Evolutionary conservation across 2,329 filamentous ascomycete species (phyloP).

Genomic region (Ceratocystis destructans): DNA sequence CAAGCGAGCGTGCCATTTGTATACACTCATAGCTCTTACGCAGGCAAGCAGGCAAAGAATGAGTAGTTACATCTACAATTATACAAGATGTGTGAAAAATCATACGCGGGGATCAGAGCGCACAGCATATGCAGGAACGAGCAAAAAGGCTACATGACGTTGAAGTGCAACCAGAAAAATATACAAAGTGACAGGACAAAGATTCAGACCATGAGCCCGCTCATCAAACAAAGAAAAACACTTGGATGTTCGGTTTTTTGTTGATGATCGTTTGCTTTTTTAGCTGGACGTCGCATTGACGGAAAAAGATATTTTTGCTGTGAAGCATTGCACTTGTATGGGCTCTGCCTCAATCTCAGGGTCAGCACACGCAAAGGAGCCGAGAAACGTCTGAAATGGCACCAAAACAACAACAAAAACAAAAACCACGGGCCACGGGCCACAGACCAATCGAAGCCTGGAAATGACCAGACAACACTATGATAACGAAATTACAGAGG

Average conservation of each 20-base stretch:
- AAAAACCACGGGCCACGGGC: neutral
- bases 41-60: neutral
- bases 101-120: neutral
- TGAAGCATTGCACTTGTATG: neutral
- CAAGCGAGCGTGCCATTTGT: too few relatives aligned
- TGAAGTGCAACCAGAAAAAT: too few relatives aligned
- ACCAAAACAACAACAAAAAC: slow-evolving; percentile 5
- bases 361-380: neutral
- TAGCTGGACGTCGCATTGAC: neutral
- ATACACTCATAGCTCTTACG: too few relatives aligned
- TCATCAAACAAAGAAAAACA: neutral
- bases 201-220: neutral
- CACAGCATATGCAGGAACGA: neutral
- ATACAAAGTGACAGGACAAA: too few relatives aligned
- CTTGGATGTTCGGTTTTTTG: neutral
- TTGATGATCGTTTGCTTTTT: neutral
- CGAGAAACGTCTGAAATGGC: neutral
- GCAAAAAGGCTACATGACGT: neutral
- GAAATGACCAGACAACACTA: neutral
- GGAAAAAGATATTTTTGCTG: neutral
- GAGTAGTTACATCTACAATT: neutral
- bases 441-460: neutral
- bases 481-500: slow-evolving; percentile 3
- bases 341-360: neutral
- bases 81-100: neutral